Conservation (phyloP, 2,329 filamentous ascomycete species). For the Lachnellula willkommii region DNA sequence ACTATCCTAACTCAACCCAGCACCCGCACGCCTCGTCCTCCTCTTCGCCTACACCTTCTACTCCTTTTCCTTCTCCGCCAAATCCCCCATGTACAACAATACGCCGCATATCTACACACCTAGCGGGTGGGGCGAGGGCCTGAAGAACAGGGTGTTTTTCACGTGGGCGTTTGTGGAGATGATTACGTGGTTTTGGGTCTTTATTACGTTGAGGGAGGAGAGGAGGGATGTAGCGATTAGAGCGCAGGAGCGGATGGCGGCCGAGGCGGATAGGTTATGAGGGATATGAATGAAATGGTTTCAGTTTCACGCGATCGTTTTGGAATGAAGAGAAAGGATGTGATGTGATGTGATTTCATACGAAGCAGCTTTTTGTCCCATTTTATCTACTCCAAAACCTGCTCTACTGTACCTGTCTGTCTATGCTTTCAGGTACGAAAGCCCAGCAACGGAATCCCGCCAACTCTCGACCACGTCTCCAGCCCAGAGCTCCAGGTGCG, state of each 20-base stretch:
- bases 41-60: conserved; percentile 59
- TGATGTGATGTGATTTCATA: background rate
- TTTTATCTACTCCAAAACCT: background rate
- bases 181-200: conserved; percentile 82
- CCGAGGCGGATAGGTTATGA: conserved; percentile 33
- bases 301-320: background rate
- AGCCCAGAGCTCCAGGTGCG: conserved; percentile 31
- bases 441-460: conserved; percentile 29
- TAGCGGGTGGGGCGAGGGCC: conserved; percentile 53
- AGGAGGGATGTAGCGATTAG: conserved; percentile 33
- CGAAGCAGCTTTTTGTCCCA: background rate
- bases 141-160: conserved; percentile 83
- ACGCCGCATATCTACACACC: conserved; percentile 35
- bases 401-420: background rate
- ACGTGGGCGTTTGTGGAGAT: conserved; percentile 80
- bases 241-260: conserved; percentile 28
- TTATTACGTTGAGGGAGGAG: conserved; percentile 66
- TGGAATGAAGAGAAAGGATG: background rate
- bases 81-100: conserved; percentile 44
- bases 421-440: conserved; percentile 21
- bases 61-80: conserved; percentile 54
- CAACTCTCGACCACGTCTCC: conserved; percentile 30
- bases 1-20: conserved; percentile 19
- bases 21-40: conserved; percentile 60
- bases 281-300: background rate